phyloP scores from a whole-genome alignment of 1,284 basidiomycete genomes.

The Ustilago sp. region DNA sequence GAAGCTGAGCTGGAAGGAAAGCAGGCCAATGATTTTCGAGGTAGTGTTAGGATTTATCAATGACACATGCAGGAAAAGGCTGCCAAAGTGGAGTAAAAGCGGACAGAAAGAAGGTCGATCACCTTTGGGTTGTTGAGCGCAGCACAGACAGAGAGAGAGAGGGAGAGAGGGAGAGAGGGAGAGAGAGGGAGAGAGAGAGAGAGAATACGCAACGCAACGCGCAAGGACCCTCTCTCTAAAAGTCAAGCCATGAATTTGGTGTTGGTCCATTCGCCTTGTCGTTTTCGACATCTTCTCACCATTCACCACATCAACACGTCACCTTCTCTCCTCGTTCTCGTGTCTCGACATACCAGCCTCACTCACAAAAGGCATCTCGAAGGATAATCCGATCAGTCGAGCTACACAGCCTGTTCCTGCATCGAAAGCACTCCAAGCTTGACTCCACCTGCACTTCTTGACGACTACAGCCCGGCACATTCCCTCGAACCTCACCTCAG shows the following conservation, averaged over 20 bases:
- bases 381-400: background rate
- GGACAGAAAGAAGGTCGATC: conserved; percentile 35
- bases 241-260: background rate
- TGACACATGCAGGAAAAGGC: no score
- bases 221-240: conserved; percentile 47
- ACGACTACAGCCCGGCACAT: background rate
- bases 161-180: background rate
- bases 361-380: background rate
- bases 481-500: background rate
- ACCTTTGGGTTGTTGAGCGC: conserved; percentile 22
- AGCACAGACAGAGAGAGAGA: conserved; percentile 10
- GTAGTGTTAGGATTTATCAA: no score
- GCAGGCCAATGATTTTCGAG: background rate
- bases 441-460: background rate
- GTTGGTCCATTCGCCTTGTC: background rate
- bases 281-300: conserved; percentile 15
- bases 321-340: background rate
- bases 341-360: background rate
- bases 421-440: background rate
- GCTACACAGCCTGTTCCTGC: background rate
- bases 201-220: conserved; percentile 46
- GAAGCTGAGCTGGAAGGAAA: conserved; percentile 26
- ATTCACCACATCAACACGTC: conserved; percentile 3
- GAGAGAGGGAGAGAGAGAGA: conserved; percentile 6
- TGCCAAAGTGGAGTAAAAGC: conserved; percentile 14